phyloP scores from a whole-genome alignment of 2,329 filamentous ascomycete genomes.

The Colletotrichum sp. region DNA sequence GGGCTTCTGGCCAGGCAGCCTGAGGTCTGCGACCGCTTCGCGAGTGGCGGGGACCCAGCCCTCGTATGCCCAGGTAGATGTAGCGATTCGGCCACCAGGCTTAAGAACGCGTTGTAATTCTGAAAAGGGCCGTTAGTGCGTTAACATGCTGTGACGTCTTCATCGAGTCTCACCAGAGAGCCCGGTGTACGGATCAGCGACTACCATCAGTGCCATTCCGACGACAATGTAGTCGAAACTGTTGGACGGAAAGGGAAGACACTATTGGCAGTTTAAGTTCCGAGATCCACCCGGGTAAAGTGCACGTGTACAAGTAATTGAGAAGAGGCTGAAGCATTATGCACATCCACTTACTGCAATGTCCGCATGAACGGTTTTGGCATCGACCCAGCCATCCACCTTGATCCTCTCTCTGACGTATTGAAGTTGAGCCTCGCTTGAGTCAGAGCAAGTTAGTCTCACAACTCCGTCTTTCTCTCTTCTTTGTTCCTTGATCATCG shows the following conservation, averaged over 20 bases:
- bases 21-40: background rate
- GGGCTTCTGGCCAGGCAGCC: background rate
- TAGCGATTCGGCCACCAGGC: background rate
- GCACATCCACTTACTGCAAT: background rate
- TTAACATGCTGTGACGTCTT: background rate
- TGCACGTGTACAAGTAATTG: background rate
- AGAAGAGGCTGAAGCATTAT: background rate
- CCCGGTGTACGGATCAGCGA: background rate
- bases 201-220: background rate
- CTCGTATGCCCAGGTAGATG: background rate
- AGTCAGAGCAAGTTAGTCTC: background rate
- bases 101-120: background rate
- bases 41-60: background rate
- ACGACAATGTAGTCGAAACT: background rate
- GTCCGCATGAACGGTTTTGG: background rate
- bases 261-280: background rate
- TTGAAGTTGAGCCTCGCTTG: background rate
- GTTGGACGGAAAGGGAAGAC: background rate
- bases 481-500: background rate
- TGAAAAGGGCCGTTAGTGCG: background rate
- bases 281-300: background rate
- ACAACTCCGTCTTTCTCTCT: background rate
- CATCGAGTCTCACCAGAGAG: background rate
- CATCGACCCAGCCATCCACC: background rate
- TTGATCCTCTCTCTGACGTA: background rate